Percentiles rank a stretch among this genome's conserved stretches.
Conservation (phyloP, 164 flowering plant genomes). For the Echeveria elegans region DNA sequence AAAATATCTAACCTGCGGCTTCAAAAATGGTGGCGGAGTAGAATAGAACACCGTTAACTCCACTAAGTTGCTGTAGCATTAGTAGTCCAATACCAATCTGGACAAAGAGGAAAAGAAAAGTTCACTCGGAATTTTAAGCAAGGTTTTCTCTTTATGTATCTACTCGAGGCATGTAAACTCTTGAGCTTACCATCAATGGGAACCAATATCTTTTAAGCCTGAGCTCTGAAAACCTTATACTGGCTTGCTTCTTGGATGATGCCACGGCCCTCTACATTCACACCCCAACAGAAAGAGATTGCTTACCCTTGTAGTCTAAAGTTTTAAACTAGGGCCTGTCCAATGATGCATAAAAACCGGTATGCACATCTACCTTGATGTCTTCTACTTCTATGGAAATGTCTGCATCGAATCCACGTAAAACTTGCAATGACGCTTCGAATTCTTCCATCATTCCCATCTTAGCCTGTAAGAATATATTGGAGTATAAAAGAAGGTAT, state of each 20-base stretch:
- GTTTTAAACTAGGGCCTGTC: neutral
- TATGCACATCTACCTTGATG: slow-evolving; percentile 26
- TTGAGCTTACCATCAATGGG: slow-evolving; percentile 61
- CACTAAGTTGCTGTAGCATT: slow-evolving; percentile 32
- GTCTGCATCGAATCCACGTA: slow-evolving; percentile 40
- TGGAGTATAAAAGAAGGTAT: slow-evolving; percentile 14
- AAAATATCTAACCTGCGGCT: slow-evolving; percentile 27
- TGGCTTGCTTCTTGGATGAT: slow-evolving; percentile 42
- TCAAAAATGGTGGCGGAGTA: slow-evolving; percentile 32
- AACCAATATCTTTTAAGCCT: slow-evolving; percentile 72
- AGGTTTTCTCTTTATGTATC: neutral
- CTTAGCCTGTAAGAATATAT: slow-evolving; percentile 23
- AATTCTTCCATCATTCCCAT: slow-evolving; percentile 43
- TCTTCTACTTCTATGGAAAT: slow-evolving; percentile 35
- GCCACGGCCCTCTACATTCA: slow-evolving; percentile 59
- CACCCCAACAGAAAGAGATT: slow-evolving; percentile 3
- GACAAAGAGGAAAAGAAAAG: neutral
- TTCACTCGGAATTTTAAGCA: neutral
- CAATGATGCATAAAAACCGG: neutral
- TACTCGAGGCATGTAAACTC: neutral
- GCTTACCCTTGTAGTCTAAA: neutral
- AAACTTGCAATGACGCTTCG: slow-evolving; percentile 43
- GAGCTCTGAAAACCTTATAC: slow-evolving; percentile 62
- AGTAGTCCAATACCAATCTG: slow-evolving; percentile 23
- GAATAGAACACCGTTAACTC: slow-evolving; percentile 39